These are phyloP conservation scores for Harringtonia aguacate DNA, from an alignment of 2,329 filamentous ascomycete species.

Conservation along the genomic window DNA sequence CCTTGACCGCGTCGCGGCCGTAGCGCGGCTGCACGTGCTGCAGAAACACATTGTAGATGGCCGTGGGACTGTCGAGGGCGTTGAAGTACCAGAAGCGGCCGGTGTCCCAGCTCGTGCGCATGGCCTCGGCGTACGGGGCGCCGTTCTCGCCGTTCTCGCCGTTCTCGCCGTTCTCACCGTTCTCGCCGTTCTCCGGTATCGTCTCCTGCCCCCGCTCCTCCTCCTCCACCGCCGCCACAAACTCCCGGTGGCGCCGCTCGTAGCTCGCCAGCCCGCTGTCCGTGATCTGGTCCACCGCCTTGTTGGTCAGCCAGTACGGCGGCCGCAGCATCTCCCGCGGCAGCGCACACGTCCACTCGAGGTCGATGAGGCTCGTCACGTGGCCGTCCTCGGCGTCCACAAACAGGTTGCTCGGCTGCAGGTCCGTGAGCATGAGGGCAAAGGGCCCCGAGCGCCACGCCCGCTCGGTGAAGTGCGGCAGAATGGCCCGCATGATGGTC, in stretches of 20 bases:
- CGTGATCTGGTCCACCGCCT: neutral
- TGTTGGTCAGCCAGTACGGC: neutral
- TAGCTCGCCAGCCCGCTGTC: neutral
- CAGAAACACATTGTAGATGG: neutral
- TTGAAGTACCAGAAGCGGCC: neutral
- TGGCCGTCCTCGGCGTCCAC: slow-evolving; percentile 20
- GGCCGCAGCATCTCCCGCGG: neutral
- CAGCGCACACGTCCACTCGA: slow-evolving; percentile 14
- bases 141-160: too few species aligned
- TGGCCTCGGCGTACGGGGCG: neutral
- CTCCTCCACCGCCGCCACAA: neutral
- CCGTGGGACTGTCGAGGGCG: neutral
- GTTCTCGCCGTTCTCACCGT: too few species aligned
- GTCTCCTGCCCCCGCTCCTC: neutral
- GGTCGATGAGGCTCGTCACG: slow-evolving; percentile 18
- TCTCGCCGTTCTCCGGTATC: too few species aligned
- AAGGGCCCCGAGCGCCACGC: neutral
- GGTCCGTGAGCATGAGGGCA: slow-evolving; percentile 16
- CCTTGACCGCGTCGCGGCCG: too few species aligned
- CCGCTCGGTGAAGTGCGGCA: neutral
- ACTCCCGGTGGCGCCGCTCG: neutral
- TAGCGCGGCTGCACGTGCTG: neutral
- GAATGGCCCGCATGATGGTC: neutral
- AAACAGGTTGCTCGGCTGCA: slow-evolving; percentile 20
- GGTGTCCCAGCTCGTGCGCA: neutral